phyloP scores from a whole-genome alignment of 1,284 basidiomycete genomes.

The Wolfiporia cocos region DNA sequence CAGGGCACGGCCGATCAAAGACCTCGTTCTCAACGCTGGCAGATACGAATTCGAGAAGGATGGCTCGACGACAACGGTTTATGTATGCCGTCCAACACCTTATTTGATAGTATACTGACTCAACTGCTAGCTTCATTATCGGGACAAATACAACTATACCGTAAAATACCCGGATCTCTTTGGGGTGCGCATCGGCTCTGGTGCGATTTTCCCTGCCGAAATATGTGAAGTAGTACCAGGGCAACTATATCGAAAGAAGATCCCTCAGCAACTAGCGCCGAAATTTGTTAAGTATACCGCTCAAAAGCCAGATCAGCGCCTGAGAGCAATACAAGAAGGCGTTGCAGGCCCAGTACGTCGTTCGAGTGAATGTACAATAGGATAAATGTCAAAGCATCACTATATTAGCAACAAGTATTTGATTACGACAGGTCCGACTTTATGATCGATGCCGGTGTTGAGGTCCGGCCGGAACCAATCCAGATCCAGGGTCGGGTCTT shows the following conservation, averaged over 20 bases:
- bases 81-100: constrained; percentile 17
- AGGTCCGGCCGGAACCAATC: constrained; percentile 19
- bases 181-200: constrained; percentile 30
- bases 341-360: constrained; percentile 21
- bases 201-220: constrained; percentile 41
- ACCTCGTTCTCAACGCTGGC: constrained; percentile 18
- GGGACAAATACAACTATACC: constrained; percentile 22
- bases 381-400: no score
- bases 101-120: background rate
- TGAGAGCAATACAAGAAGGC: constrained; percentile 29
- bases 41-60: constrained; percentile 27
- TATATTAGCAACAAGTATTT: constrained; percentile 16
- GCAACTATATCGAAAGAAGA: constrained; percentile 41
- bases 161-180: constrained; percentile 30
- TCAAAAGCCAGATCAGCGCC: constrained; percentile 31
- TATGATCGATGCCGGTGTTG: constrained; percentile 27
- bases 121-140: constrained; percentile 31
- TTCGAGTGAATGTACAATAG: background rate
- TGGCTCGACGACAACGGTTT: constrained; percentile 25
- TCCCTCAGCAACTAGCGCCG: constrained; percentile 31
- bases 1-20: constrained; percentile 17
- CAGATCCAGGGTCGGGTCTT: constrained; percentile 23
- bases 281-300: constrained; percentile 39
- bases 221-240: constrained; percentile 38
- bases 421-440: constrained; percentile 29